Evolutionary conservation across 2,329 filamentous ascomycete species (phyloP), one percentile per base, ranked within the genome.

Genomic region (Colletotrichum liriopes): DNA sequence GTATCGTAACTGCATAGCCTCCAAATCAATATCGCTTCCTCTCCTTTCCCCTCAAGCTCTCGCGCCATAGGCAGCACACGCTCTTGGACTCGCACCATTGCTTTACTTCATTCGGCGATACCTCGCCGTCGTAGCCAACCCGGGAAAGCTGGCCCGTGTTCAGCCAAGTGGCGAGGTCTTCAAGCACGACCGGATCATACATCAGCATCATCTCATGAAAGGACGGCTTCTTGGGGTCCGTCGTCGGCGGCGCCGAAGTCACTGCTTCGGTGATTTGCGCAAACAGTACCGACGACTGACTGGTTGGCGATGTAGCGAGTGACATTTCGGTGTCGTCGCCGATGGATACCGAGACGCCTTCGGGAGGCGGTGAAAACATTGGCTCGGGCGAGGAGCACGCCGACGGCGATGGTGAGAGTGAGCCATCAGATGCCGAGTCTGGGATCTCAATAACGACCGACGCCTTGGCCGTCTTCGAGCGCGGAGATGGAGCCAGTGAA

Each of bases 131-230:
- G 76, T 89, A 93, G 0, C 90, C 90, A 0, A 90, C 87, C 4
- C 85, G 84, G 16, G 86, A 87, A 55, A 95, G 82, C 32, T 90
- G 89, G 16, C 92, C 92, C 4, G 87, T 87, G 76, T 98, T 98
- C 20, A 98, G 83, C 93, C 95, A 98, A 0, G 85, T 83, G 0
- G 95, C 89, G 18, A 99, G 84, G 75, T 98, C 95, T 81, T 98
- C 96, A 0, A 98, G 82, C 1, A 96, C 87, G 54, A 99, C 93
- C 0, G 96, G 94, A 77, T 98, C 95, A 79, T 97, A 98, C 79
- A 98, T 90, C 7, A 98, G 85, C 58, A 99, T 98, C 83, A 95
- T 97, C 82, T 98, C 94, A 76, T 97, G 88, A 94, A 95, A 98
- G 2, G 90, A 94, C 18, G 90, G 90, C 2, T 86, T 79, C 8